Evolutionary conservation across 2,329 filamentous ascomycete species (phyloP).

Genomic region (Akanthomyces lecanii): DNA sequence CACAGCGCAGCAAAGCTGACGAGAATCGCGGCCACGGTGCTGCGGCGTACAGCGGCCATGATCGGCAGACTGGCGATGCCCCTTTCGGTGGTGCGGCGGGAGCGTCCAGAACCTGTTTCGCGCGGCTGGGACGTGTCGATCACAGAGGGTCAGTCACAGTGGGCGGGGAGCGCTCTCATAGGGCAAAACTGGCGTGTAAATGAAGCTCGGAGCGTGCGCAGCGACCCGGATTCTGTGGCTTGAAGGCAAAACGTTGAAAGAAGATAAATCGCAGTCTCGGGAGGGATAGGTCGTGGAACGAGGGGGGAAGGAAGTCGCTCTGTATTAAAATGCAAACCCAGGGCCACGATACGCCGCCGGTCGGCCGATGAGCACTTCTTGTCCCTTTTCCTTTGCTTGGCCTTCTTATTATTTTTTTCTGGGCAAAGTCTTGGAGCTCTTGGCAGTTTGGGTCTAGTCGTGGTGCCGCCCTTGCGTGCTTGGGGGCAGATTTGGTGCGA

Average conservation of each 20-base stretch:
- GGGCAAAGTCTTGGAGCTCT: conserved; percentile 14
- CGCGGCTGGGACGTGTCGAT: conserved; percentile 3
- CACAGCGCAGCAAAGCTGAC: neutral
- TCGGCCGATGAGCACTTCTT: neutral
- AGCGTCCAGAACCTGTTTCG: neutral
- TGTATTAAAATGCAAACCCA: conserved; percentile 5
- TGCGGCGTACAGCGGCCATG: conserved; percentile 7
- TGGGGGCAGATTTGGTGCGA: neutral
- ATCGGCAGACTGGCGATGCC: neutral
- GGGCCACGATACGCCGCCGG: conserved; percentile 5
- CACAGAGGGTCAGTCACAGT: conserved; percentile 1
- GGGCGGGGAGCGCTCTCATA: neutral
- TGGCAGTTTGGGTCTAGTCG: conserved; percentile 15
- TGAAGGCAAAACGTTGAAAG: too few species aligned
- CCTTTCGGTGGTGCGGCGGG: neutral
- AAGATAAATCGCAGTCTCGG: neutral
- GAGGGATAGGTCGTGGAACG: neutral
- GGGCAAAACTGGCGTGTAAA: conserved; percentile 1
- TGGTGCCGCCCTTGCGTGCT: conserved; percentile 6
- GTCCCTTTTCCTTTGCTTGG: neutral
- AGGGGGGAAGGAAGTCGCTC: neutral
- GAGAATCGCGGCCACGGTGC: conserved; percentile 4
- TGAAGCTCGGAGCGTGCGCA: neutral
- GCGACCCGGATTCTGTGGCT: neutral
- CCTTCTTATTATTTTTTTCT: conserved; percentile 7